These are phyloP conservation scores for Albophoma yamanashiensis DNA, from an alignment of 2,329 filamentous ascomycete species.

Conservation along the genomic window DNA sequence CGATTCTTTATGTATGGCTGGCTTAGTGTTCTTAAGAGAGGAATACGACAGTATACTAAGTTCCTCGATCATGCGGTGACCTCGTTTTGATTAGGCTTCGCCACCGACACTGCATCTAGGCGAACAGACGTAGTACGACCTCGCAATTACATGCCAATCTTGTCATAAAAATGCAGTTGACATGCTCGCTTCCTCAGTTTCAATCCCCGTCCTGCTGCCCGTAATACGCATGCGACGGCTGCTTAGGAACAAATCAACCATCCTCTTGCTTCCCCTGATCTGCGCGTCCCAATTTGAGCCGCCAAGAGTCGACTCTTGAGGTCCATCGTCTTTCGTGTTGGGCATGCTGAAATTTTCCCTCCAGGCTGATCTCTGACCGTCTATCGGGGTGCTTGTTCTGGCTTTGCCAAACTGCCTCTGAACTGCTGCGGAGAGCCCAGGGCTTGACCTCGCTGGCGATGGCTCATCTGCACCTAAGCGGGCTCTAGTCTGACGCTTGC, in stretches of 20 bases:
- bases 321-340: not conserved
- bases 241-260: slow-evolving; percentile 44
- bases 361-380: not conserved
- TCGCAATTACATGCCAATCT: not conserved
- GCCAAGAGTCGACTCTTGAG: not conserved
- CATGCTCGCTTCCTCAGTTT: slow-evolving; percentile 14
- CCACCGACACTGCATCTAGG: not conserved
- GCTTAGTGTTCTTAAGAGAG: no score
- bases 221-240: slow-evolving; percentile 32
- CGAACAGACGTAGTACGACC: not conserved
- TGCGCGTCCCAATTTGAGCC: slow-evolving; percentile 18
- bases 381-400: not conserved
- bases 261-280: slow-evolving; percentile 33
- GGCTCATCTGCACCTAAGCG: slow-evolving; percentile 8
- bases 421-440: slow-evolving; percentile 11
- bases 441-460: slow-evolving; percentile 18
- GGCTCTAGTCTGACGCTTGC: slow-evolving; percentile 10
- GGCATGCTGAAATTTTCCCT: not conserved
- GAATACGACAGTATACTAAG: not conserved
- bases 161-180: slow-evolving; percentile 19
- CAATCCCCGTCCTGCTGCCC: slow-evolving; percentile 16
- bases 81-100: not conserved
- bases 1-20: no score
- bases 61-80: not conserved
- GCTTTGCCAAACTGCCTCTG: slow-evolving; percentile 5